Conservation (phyloP, 345 rosid species). For the Eucalyptus sp. region DNA sequence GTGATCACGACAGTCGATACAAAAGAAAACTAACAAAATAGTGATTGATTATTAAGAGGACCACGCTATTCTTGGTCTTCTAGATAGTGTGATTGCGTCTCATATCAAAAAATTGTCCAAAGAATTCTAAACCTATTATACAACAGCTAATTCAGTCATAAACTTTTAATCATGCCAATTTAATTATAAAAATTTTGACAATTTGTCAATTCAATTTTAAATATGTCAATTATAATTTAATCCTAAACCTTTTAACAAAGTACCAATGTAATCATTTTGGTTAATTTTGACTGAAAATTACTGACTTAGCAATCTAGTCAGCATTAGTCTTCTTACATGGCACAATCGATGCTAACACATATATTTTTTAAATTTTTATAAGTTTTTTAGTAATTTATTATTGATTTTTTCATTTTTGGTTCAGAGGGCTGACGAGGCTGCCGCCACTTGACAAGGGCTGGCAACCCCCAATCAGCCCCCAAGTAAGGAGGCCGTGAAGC, state of each 20-base stretch:
- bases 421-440: too few species aligned
- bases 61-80: neutral
- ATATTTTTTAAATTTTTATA: fast-evolving
- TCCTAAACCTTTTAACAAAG: fast-evolving
- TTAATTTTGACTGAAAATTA: fast-evolving
- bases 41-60: neutral
- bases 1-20: neutral
- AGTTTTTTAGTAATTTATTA: too few species aligned
- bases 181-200: too few species aligned
- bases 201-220: too few species aligned
- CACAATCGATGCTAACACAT: fast-evolving
- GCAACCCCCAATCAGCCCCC: too few species aligned
- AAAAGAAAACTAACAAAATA: too few species aligned
- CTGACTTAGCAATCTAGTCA: too few species aligned
- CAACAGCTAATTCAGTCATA: fast-evolving
- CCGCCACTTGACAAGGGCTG: fast-evolving
- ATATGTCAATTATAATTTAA: too few species aligned
- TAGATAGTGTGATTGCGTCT: neutral
- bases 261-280: fast-evolving
- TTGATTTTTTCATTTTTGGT: too few species aligned
- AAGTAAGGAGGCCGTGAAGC: too few species aligned
- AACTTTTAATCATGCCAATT: fast-evolving
- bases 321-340: fast-evolving
- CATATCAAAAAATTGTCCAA: neutral
- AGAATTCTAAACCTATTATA: too few species aligned